Base-by-base conservation (phyloP, 805 yeast genomes). In the Barnettozyma populi region DNA sequence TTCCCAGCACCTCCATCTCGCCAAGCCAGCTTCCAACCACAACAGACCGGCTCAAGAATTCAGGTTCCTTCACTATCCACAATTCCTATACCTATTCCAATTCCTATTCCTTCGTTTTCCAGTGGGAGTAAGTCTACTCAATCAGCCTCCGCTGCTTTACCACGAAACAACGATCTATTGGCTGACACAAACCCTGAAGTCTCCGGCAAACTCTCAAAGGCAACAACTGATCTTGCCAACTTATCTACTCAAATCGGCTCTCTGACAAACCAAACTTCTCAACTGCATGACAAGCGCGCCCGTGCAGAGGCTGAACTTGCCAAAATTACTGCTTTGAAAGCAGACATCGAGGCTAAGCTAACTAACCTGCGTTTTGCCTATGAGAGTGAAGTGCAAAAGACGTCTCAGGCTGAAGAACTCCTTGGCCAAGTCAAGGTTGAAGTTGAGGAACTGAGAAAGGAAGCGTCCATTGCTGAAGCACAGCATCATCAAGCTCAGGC, bases 181-280 rank as follows among this genome's bases (percentile, higher is more conserved):
- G 81, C 84, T 0, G 84, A 82, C 13, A 46, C 65, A 1, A 56
- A 55, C 39, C 57, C 64, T 11, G 86, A 78, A 44, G 74, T 83
- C 1, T 76, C 87, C 1, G 80, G 82, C 25, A 80, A 83, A 59
- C 69, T 89, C 43, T 80, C 95, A 1, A 78, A 79, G 50, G 92
- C 96, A 4, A 80, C 94, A 7, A 78, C 90, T 7, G 96, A 88
- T 57, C 76, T 89, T 63, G 96, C 95, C 14, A 88, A 90, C 56
- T 73, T 86, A 37, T 85, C 95, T 0, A 87, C 84, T 57, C 96
- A 90, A 68, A 83, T 88, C 53, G 80, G 80, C 53, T 85, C 96
- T 0, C 70, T 92, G 53, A 77, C 90, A 1, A 67, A 75, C 20
- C 96, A 90, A 65, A 86, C 95, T 2, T 72, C 86, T 1, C 75